phyloP scores from a whole-genome alignment of 305 asterid genomes.

The Fraxinus xanthoxyloides region DNA sequence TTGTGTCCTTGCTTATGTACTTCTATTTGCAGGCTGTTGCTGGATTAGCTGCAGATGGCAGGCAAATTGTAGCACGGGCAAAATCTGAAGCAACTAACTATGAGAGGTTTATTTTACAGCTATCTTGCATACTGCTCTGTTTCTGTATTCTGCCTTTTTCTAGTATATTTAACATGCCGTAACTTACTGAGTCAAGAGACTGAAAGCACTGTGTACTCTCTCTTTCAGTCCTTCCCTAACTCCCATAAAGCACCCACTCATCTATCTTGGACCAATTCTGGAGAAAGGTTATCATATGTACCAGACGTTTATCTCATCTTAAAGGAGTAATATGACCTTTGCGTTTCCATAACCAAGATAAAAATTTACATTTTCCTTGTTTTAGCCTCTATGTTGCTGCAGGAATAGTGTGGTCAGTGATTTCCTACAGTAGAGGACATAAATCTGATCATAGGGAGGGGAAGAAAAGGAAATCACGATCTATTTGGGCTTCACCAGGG shows the following conservation, averaged over 20 bases:
- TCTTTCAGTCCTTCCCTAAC: background rate
- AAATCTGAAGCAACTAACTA: constrained; percentile 74
- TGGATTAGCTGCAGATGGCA: constrained; percentile 83
- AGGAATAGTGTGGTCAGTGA: background rate
- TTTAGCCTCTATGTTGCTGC: background rate
- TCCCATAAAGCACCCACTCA: background rate
- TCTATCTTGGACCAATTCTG: background rate
- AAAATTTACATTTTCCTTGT: background rate
- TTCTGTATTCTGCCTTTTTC: background rate
- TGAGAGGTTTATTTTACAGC: constrained; percentile 45
- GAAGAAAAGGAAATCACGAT: background rate
- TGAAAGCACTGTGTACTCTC: background rate
- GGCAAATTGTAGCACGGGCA: constrained; percentile 77
- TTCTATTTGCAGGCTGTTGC: constrained; percentile 59
- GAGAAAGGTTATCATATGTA: background rate
- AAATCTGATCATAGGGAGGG: background rate
- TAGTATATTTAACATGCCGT: background rate
- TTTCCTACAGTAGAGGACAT: background rate
- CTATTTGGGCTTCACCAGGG: background rate
- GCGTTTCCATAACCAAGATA: background rate
- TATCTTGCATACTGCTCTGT: background rate
- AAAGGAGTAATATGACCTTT: background rate
- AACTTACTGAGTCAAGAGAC: background rate
- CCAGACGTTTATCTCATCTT: background rate
- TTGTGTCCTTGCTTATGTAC: constrained; percentile 15